phyloP scores from a whole-genome alignment of 192 early-diverging fungal genomes.

The Entomortierella lignicola region DNA sequence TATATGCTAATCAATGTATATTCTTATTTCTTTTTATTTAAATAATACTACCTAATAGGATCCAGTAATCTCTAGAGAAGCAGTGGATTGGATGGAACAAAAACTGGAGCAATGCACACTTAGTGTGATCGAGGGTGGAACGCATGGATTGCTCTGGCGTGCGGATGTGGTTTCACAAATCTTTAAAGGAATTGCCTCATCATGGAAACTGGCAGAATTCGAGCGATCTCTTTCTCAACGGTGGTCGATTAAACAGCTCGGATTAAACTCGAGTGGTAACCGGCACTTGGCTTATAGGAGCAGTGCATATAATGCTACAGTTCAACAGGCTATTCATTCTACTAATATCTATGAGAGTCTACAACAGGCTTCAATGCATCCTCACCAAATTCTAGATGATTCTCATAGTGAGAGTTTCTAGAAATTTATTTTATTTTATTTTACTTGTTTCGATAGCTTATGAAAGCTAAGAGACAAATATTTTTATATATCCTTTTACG shows the following conservation, averaged over 20 bases:
- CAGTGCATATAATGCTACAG: constrained; percentile 16
- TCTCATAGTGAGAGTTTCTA: no score
- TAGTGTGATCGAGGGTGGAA: constrained; percentile 54
- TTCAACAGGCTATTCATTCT: constrained; percentile 50
- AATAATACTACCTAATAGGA: constrained; percentile 15
- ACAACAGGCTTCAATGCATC: background rate
- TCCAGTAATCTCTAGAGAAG: constrained; percentile 50
- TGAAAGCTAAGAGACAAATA: no score
- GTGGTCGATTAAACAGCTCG: constrained; percentile 52
- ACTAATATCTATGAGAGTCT: constrained; percentile 49
- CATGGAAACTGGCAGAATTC: constrained; percentile 52
- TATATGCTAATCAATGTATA: no score
- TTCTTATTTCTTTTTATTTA: background rate
- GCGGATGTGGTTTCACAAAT: constrained; percentile 55
- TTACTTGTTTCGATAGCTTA: no score
- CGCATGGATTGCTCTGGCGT: constrained; percentile 53
- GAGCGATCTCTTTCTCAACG: constrained; percentile 49
- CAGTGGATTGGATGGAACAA: constrained; percentile 59
- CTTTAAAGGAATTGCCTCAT: constrained; percentile 54
- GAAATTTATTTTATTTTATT: no score
- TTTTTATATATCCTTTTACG: no score
- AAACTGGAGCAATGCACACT: constrained; percentile 50
- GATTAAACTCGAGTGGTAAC: constrained; percentile 17
- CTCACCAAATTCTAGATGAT: constrained; percentile 7
- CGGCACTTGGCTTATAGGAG: constrained; percentile 26